Evolutionary conservation across 805 yeast species (phyloP).

Genomic region (Wickerhamomyces mucosus): DNA sequence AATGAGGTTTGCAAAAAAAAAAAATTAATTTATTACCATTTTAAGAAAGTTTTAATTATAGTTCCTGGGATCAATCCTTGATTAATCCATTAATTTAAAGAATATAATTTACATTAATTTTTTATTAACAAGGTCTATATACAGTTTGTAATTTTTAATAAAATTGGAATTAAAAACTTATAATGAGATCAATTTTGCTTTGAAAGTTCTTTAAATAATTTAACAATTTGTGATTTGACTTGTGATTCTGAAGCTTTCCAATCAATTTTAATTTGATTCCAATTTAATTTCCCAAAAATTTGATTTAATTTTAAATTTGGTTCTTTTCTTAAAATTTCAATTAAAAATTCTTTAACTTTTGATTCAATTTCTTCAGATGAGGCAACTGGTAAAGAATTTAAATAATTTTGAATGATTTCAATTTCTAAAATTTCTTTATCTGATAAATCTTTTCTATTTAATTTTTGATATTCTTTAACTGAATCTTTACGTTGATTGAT

Average conservation of each 20-base stretch:
- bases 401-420: constrained; percentile 30
- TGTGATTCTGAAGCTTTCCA: constrained; percentile 27
- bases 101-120: no score
- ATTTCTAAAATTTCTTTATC: constrained; percentile 42
- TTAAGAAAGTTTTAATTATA: no score
- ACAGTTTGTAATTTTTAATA: no score
- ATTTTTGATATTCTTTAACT: constrained; percentile 34
- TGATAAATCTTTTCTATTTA: constrained; percentile 42
- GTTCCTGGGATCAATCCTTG: no score
- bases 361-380: constrained; percentile 33
- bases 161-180: no score
- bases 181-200: no score
- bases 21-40: no score
- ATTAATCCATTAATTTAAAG: no score
- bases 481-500: constrained; percentile 42
- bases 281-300: constrained; percentile 23
- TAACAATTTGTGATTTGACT: constrained; percentile 24
- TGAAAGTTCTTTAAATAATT: constrained; percentile 11
- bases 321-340: constrained; percentile 11
- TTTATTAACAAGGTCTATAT: no score
- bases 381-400: constrained; percentile 36
- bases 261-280: constrained; percentile 24
- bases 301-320: constrained; percentile 21
- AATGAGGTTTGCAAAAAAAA: no score
- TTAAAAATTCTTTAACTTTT: constrained; percentile 21